Evolutionary conservation across 495 filamentous ascomycete species (phyloP), one percentile per base, ranked within the genome.

Genomic region (Aspergillus sclerotioniger): DNA sequence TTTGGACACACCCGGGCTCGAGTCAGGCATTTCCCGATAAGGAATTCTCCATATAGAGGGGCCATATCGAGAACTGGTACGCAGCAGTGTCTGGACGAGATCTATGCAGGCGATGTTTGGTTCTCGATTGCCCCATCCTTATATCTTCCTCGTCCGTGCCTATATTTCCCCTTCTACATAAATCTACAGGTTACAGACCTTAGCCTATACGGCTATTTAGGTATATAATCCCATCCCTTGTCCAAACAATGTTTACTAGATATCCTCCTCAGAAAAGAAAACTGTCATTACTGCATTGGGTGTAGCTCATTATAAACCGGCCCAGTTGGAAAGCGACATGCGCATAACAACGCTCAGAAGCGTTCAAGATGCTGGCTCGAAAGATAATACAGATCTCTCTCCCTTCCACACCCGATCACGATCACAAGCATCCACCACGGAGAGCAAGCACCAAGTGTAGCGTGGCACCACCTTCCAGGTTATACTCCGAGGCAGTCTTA

Each of bases 401-500:
- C 6, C 16, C 49, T 47, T 52, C 21, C 25, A 37, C 43, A 10
- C 16, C 46, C 53, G 54, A 35, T 62, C 64, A 68, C 44, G 63
- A 19, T 49, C 16, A 50, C 25, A 50, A 4, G 8, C 25, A 25
- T 25, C 91, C 94, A 32, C 94, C 94, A 62, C 94, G 82, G 43
- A 98, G 84, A 57, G 94, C 95, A 58, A 98, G 83, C 52, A 98
- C 94, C 63, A 98, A 78, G 82, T 98, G 94, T 62, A 98, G 82
- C 35, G 93, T 98, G 20, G 90, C 89, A 19, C 94, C 95, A 54
- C 91, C 91, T 71, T 95, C 91, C 39, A 98, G 90, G 50, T 82
- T 82, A 70, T 96, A 96, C 69, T 96, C 92, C 28, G 76, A 73
- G 16, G 89, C 92, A 48, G 85, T 90, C 75, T 91, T 93, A 64